These are phyloP conservation scores for Tilletia caries DNA, from an alignment of 1,284 basidiomycete genomes.

Conservation along the genomic window DNA sequence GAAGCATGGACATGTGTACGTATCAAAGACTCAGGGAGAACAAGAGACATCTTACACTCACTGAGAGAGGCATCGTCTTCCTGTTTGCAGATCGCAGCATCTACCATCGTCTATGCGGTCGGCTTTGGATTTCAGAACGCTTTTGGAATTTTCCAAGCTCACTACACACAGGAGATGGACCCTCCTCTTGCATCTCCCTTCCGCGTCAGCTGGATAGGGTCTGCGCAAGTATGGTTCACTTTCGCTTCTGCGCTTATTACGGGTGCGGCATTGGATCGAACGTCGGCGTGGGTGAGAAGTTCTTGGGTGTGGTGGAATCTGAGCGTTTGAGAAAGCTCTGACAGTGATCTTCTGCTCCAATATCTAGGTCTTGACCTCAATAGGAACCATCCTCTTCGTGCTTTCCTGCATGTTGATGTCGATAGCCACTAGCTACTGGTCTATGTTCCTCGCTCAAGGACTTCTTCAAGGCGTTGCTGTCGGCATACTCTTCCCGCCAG, in stretches of 20 bases:
- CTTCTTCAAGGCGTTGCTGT: slow-evolving; percentile 18
- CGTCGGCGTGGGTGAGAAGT: neutral
- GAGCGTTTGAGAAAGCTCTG: no score
- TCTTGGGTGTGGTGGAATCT: slow-evolving; percentile 2
- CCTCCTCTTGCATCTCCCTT: slow-evolving; percentile 18
- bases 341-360: neutral
- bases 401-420: slow-evolving; percentile 18
- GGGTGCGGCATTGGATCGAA: slow-evolving; percentile 15
- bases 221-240: slow-evolving; percentile 17
- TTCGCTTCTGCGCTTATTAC: slow-evolving; percentile 15
- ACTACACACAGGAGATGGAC: slow-evolving; percentile 17
- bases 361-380: neutral
- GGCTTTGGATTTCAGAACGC: slow-evolving; percentile 17
- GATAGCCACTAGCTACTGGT: slow-evolving; percentile 17
- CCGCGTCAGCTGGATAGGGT: slow-evolving; percentile 16
- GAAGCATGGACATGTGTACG: slow-evolving; percentile 16
- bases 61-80: no score
- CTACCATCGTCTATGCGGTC: slow-evolving; percentile 15
- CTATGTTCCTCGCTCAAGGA: slow-evolving; percentile 20
- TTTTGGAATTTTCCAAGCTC: slow-evolving; percentile 20
- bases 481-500: slow-evolving; percentile 19
- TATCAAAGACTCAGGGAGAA: neutral
- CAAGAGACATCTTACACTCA: no score
- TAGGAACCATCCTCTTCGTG: slow-evolving; percentile 18
- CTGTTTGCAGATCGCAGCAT: neutral